Evolutionary conservation across 164 flowering plant species (phyloP).

Genomic region (Liquidambar formosana): DNA sequence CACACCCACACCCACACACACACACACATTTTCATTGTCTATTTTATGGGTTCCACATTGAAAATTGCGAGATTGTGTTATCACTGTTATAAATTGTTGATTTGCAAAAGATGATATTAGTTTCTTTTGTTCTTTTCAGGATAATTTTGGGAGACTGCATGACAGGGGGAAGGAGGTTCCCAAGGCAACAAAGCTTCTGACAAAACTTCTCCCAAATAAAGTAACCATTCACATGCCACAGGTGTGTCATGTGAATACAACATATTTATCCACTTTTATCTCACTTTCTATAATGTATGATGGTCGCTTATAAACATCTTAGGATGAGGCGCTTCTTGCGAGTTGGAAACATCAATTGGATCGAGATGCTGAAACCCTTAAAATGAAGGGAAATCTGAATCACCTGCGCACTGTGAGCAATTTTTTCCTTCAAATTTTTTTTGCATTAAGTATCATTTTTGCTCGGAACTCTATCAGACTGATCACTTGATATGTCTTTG

Average conservation of each 20-base stretch:
- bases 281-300: background rate
- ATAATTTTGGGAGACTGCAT: constrained; percentile 83
- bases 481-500: background rate
- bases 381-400: constrained; percentile 68
- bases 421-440: background rate
- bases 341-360: constrained; percentile 88
- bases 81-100: background rate
- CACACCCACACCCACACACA: too few relatives aligned
- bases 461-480: background rate
- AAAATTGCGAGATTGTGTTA: background rate
- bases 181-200: constrained; percentile 62
- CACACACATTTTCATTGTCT: too few relatives aligned
- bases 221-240: constrained; percentile 86
- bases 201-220: constrained; percentile 86
- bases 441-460: background rate
- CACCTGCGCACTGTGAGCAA: constrained; percentile 55
- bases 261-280: background rate
- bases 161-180: constrained; percentile 83
- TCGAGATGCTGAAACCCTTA: constrained; percentile 80
- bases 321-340: constrained; percentile 78
- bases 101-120: background rate
- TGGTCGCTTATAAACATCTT: constrained; percentile 14
- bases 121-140: constrained; percentile 48
- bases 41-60: background rate
- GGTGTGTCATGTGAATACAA: constrained; percentile 37